Evolutionary conservation across 2,329 filamentous ascomycete genomes (phyloP).

Genomic region (Ceratocystis colombiana): DNA sequence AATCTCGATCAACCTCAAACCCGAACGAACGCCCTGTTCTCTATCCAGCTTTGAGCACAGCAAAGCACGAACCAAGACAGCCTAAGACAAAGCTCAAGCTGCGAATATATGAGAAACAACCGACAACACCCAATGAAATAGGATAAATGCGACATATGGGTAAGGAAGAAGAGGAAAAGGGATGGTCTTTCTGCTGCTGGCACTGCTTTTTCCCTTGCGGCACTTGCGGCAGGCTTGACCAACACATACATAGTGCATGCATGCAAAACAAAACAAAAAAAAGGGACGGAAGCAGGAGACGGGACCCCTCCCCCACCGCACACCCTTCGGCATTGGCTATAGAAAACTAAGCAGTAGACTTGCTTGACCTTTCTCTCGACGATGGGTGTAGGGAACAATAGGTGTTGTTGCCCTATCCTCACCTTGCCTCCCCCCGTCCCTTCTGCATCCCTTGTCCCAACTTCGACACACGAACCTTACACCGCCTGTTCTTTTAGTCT

Average conservation of each 20-base stretch:
- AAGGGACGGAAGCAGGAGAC: not conserved
- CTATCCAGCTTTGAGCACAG: too few species aligned
- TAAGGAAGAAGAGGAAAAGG: not conserved
- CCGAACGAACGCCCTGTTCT: too few species aligned
- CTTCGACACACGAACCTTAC: constrained; percentile 3
- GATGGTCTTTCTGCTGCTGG: not conserved
- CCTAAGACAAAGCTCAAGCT: not conserved
- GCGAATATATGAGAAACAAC: not conserved
- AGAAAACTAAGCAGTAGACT: not conserved
- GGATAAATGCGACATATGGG: not conserved
- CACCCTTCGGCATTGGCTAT: not conserved
- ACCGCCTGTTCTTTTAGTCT: not conserved
- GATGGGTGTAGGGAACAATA: too few species aligned
- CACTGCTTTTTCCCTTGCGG: too few species aligned
- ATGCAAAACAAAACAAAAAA: not conserved
- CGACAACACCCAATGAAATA: too few species aligned
- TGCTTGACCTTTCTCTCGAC: too few species aligned
- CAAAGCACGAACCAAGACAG: too few species aligned
- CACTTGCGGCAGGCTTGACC: not conserved
- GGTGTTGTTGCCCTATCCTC: not conserved
- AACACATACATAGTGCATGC: constrained; percentile 11
- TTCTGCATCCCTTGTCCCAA: not conserved
- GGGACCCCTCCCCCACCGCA: not conserved
- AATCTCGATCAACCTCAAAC: constrained; percentile 1
- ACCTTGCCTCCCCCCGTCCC: not conserved